These are phyloP conservation scores for Rhododendron ovatum DNA, from an alignment of 148 eudicot genomes.

Conservation along the genomic window DNA sequence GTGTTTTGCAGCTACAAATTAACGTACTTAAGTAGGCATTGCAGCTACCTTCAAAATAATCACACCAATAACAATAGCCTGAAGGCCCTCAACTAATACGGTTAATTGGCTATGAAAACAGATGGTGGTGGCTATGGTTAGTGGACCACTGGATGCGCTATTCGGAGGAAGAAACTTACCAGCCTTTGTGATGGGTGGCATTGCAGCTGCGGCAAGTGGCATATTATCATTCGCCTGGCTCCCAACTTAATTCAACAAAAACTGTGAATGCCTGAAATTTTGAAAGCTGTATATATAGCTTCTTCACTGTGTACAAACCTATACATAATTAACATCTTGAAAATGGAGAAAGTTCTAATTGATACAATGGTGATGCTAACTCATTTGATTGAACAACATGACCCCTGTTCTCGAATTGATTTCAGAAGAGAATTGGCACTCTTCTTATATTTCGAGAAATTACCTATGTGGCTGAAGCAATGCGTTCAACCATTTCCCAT, in stretches of 20 bases:
- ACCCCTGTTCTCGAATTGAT: too few species aligned
- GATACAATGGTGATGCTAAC: too few species aligned
- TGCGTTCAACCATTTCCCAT: too few species aligned
- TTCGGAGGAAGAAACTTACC: conserved; percentile 19
- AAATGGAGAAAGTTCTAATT: too few species aligned
- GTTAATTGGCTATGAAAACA: not conserved
- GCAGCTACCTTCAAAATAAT: not conserved
- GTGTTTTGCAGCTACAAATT: not conserved
- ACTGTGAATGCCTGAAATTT: not conserved
- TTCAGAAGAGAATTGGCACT: too few species aligned
- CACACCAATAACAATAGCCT: not conserved
- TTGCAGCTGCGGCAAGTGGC: conserved; percentile 6
- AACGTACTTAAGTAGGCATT: not conserved
- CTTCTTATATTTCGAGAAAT: too few species aligned
- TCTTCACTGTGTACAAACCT: not conserved
- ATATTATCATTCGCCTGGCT: conserved; percentile 8
- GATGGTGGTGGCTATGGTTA: conserved; percentile 12
- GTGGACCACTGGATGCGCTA: conserved; percentile 12
- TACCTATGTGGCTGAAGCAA: too few species aligned
- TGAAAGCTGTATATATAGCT: not conserved
- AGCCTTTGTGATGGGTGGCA: conserved; percentile 12
- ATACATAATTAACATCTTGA: too few species aligned
- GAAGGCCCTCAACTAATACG: not conserved
- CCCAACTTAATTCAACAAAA: not conserved
- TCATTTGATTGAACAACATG: too few species aligned